Evolutionary conservation across 1,284 basidiomycete genomes (phyloP), one percentile per base, ranked within the genome.

Genomic region (Rugiboletus extremiorientalis): DNA sequence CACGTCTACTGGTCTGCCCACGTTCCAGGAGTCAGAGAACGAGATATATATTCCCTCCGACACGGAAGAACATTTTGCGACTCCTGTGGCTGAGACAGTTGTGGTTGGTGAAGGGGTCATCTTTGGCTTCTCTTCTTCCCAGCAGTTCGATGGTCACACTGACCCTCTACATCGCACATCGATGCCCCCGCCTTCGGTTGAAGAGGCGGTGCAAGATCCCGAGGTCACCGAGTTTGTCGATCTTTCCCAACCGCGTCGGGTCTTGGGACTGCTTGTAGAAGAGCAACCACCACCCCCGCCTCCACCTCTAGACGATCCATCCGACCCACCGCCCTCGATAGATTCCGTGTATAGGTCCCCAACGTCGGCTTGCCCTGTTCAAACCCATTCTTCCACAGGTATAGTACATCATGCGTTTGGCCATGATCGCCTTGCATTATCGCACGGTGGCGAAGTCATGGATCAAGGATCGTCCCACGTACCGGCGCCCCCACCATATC

Each of bases 281-380:
- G 81, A 67, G 63, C 60, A 79, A 55, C 76, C 76, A 28, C 89
- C 88, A 0, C 90, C 89, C 0, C 89, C 89, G 2, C 88, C 89
- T 0, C 89, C 88, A 38, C 81, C 86, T n/a, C 81, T 92, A 76
- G 90, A 92, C 65, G 91, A 94, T 72, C 91, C 91, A 25, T 87
- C 87, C 3, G 88, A 91, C 69, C 88, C 88, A 30, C 92, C 91
- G 5, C 91, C 89, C 18, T 87, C 85, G 6, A 91, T 93, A 67
- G 87, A 92, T 70, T 86, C 88, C 14, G 88, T 86, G 50, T 91
- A 89, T 69, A 78, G 88, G 55, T 83, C 82, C 10, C 85, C 85
- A 18, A 76, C 77, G 23, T 72, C 71, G 11, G 64, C 78, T 31
- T 73, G 74, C 44, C 76, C 79, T 38, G 77, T 77, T 23, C 77